Evolutionary conservation across 1,139 yeast genomes (phyloP), one percentile per base, ranked within the genome.

Genomic region (Geotrichum reessii): DNA sequence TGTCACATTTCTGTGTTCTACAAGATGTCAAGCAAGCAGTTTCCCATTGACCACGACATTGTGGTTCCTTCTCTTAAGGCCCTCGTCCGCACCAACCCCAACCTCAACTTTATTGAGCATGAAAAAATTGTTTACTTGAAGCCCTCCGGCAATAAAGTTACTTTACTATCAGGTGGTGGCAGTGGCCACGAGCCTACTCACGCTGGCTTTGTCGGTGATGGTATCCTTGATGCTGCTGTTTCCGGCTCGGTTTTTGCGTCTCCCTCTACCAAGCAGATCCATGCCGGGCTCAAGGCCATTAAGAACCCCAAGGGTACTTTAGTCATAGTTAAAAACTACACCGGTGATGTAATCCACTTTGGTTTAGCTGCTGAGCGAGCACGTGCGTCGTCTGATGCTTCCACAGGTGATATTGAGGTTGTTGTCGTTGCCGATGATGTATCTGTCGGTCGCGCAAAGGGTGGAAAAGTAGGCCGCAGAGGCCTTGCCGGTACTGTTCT

Each of bases 171-270:
- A 52, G 97, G 97, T 59, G 98, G 98, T 58, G 98, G 98, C 33
- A 85, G 93, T 9, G 98, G 98, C 46, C 98, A 92, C 70, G 97
- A 92, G 73, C 97, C 97, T 33, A 78, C 92, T 8, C 97, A 91
- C 69, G 93, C 88, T 4, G 97, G 97, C 0, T 91, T 83, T 69
- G 93, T 92, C 14, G 97, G 97, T 5, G 78, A 81, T 28, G 93
- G 93, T 56, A 76, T 87, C 67, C 73, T 92, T 50, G 90, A 87
- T 67, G 96, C 87, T 46, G 97, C 96, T 1, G 96, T 91, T 8
- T 83, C 90, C 57, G 97, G 98, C 40, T 83, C 87, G 50, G 80
- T 89, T 21, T 92, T 92, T 76, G 97, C 97, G 0, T 88, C 96
- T 22, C 97, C 97, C 1, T 85, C 95, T 6, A 88, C 96, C 1